Evolutionary conservation across 768 basidiomycete species (phyloP), one percentile per base, ranked within the genome.

Genomic region (Suillus fuscotomentosus): DNA sequence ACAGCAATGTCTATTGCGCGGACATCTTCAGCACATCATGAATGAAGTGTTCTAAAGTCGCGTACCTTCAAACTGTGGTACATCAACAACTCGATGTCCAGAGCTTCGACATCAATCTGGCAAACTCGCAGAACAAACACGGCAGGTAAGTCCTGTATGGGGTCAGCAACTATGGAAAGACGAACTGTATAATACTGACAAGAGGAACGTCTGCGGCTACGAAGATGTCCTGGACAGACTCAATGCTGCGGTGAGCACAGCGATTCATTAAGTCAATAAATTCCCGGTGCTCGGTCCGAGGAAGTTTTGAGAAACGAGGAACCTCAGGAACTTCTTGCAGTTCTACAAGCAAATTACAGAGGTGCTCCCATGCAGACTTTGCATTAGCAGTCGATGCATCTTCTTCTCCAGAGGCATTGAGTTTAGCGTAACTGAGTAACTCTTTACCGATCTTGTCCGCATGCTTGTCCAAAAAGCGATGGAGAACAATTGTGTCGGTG

Each of bases 371-470:
- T 1, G 91, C 87, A n/a, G 85, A 85, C 75, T 92, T 94, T 5
- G 91, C 91, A 24, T 81, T 85, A 63, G 85, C 71, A 8, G 83
- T 84, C 34, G 85, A 79, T 3, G 81, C 73, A 63, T 86, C 79
- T 24, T 82, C 86, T 50, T 90, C 88, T 4, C 78, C 70, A 9
- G 85, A 79, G 1, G 86, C 82, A 42, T 42, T 59, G 24, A 59
- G 24, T 66, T 86, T 88, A 17, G 87, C 83, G 13, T 88, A 81
- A 70, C 91, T 92, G 15, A 95, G 83, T 5, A 95, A 79, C 68
- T 94, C 92, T 72, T 93, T 92, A 38, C 94, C 93, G 61, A 95
- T 89, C 72, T 92, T 92, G 74, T 94, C 92, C 3, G 90, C 89
- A 68, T 94, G 90, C 65, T 88, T 91, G 69, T 91, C 86, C 70